A percentile compares a stretch with the other conserved stretches of the same genome.
Conservation (phyloP, 805 yeast species). For the Spathaspora sp. region DNA sequence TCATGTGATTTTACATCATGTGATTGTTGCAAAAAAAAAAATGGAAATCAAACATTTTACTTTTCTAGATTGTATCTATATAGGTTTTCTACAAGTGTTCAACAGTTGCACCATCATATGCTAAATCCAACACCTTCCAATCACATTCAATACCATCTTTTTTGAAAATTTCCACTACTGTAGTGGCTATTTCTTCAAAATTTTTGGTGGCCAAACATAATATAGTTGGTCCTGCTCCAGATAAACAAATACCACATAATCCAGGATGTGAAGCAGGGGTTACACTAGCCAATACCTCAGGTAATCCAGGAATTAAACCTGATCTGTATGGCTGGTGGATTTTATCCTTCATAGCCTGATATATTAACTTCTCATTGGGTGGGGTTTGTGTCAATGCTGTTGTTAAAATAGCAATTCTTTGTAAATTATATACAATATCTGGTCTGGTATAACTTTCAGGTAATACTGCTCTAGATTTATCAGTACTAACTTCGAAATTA, state of each 20-base stretch:
- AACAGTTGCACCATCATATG: conserved; percentile 81
- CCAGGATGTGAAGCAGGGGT: conserved; percentile 84
- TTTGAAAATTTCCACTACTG: conserved; percentile 66
- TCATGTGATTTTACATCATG: background rate
- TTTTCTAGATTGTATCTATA: background rate
- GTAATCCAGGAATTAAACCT: conserved; percentile 84
- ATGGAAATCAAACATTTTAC: background rate
- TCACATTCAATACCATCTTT: conserved; percentile 65
- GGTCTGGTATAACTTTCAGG: conserved; percentile 74
- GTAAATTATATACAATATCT: conserved; percentile 90
- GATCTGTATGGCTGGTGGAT: conserved; percentile 97
- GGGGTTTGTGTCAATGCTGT: conserved; percentile 84
- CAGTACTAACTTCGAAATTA: conserved; percentile 90
- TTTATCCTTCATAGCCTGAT: conserved; percentile 94
- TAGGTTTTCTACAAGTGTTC: conserved; percentile 6
- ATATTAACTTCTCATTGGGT: conserved; percentile 79
- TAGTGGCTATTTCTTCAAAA: conserved; percentile 77
- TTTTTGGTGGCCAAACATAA: conserved; percentile 88
- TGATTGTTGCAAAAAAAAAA: background rate
- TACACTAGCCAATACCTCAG: conserved; percentile 72
- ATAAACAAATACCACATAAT: conserved; percentile 85
- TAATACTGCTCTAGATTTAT: conserved; percentile 83
- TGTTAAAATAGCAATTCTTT: conserved; percentile 88
- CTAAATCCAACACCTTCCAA: conserved; percentile 84
- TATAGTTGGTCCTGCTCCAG: conserved; percentile 98